These are phyloP conservation scores for Entomortierella beljakovae DNA, from an alignment of 192 early-diverging fungal species.

Conservation along the genomic window DNA sequence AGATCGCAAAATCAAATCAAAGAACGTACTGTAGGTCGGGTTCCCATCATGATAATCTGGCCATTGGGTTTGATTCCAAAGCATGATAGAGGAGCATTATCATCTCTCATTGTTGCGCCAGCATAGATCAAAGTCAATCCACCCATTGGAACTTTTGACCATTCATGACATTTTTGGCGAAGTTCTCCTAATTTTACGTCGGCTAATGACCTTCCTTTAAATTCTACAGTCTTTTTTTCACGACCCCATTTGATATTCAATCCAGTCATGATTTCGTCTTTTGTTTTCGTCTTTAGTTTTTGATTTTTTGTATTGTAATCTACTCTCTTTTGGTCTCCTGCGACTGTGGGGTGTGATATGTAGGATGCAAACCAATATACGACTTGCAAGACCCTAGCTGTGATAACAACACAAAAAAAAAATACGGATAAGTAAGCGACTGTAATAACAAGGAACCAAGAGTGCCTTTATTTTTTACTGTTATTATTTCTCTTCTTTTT, in stretches of 20 bases:
- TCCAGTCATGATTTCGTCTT: conserved; percentile 10
- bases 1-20: too few relatives aligned
- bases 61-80: conserved; percentile 83
- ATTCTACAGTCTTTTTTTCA: conserved; percentile 31
- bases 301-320: too few relatives aligned
- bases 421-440: too few relatives aligned
- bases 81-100: conserved; percentile 69
- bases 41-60: conserved; percentile 81
- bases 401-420: too few relatives aligned
- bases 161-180: conserved; percentile 35
- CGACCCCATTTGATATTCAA: conserved; percentile 48
- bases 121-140: conserved; percentile 49
- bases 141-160: conserved; percentile 33
- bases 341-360: too few relatives aligned
- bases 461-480: too few relatives aligned
- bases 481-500: too few relatives aligned
- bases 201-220: conserved; percentile 12
- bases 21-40: conserved; percentile 63
- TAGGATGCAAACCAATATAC: too few relatives aligned
- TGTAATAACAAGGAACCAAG: too few relatives aligned
- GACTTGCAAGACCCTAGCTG: too few relatives aligned
- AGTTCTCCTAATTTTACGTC: conserved; percentile 39
- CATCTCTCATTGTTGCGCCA: conserved; percentile 80
- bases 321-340: too few relatives aligned
- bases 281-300: too few relatives aligned